Conservation (phyloP, 2,329 filamentous ascomycete genomes). For the Colletotrichum paranaense region DNA sequence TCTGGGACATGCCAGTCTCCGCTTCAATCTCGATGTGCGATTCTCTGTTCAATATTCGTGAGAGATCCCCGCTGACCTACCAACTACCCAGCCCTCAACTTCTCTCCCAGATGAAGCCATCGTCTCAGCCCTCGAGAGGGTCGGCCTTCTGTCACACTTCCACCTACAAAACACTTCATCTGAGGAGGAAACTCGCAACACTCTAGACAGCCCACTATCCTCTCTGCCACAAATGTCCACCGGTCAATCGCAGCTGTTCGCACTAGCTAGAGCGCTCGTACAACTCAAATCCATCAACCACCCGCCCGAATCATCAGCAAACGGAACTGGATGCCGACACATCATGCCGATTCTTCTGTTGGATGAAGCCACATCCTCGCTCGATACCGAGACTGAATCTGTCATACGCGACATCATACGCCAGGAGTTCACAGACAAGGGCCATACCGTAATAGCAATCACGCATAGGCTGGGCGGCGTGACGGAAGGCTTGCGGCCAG, state of each 20-base stretch:
- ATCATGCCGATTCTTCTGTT: conserved; percentile 60
- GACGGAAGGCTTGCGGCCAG: not conserved
- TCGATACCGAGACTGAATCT: conserved; percentile 67
- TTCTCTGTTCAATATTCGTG: not conserved
- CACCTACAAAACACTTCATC: not conserved
- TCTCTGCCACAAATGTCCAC: conserved; percentile 22
- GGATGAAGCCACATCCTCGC: conserved; percentile 70
- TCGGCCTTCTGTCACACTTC: conserved; percentile 2
- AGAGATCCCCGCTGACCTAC: not conserved
- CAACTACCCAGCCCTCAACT: not conserved
- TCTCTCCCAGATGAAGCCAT: not conserved
- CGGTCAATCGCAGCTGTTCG: conserved; percentile 9
- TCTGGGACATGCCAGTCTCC: conserved; percentile 14
- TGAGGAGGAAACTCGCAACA: not conserved
- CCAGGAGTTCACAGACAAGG: not conserved
- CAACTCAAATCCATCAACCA: not conserved
- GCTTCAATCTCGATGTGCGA: conserved; percentile 23
- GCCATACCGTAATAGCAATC: not conserved
- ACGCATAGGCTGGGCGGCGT: not conserved
- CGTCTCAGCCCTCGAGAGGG: not conserved
- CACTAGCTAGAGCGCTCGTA: conserved; percentile 11
- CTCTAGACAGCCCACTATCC: not conserved
- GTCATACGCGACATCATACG: not conserved
- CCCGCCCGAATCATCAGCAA: not conserved
- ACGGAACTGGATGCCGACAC: not conserved